phyloP scores from a whole-genome alignment of 208 protist species.

The Acanthamoeba lenticulata region DNA sequence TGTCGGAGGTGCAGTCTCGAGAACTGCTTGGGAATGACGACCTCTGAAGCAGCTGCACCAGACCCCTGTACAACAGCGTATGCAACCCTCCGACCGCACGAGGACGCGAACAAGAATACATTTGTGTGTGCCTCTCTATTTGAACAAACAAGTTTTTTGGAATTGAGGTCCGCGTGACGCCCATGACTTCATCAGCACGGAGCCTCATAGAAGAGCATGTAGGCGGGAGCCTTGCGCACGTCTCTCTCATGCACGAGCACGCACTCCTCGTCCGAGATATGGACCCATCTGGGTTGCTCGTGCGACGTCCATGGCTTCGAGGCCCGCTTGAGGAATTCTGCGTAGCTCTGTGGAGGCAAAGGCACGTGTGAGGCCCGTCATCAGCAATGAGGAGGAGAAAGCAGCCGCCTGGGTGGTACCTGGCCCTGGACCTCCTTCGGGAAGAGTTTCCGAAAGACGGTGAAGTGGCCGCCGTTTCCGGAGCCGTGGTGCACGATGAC shows the following conservation, averaged over 20 bases:
- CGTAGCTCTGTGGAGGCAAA: not conserved
- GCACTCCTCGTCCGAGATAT: not conserved
- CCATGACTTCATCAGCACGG: too few relatives aligned
- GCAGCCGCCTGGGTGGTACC: not conserved
- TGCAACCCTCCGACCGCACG: too few relatives aligned
- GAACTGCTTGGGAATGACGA: not conserved
- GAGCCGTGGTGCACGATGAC: slow-evolving; percentile 24
- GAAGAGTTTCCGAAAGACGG: not conserved
- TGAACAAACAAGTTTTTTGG: too few relatives aligned
- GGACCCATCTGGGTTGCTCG: not conserved
- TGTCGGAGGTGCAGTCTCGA: not conserved
- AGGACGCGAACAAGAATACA: too few relatives aligned
- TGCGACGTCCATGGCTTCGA: not conserved
- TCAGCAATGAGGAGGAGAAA: not conserved
- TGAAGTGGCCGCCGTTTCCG: not conserved
- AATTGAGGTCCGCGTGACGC: too few relatives aligned
- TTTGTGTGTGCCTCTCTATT: too few relatives aligned
- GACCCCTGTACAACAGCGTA: too few relatives aligned
- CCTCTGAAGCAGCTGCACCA: not conserved
- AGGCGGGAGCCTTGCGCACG: not conserved
- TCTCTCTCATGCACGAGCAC: not conserved
- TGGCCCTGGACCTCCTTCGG: not conserved
- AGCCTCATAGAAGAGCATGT: slow-evolving; percentile 61
- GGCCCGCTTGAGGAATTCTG: not conserved
- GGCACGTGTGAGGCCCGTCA: not conserved